Evolutionary conservation across 768 basidiomycete genomes (phyloP).

Genomic region (Polyporus arcularius): DNA sequence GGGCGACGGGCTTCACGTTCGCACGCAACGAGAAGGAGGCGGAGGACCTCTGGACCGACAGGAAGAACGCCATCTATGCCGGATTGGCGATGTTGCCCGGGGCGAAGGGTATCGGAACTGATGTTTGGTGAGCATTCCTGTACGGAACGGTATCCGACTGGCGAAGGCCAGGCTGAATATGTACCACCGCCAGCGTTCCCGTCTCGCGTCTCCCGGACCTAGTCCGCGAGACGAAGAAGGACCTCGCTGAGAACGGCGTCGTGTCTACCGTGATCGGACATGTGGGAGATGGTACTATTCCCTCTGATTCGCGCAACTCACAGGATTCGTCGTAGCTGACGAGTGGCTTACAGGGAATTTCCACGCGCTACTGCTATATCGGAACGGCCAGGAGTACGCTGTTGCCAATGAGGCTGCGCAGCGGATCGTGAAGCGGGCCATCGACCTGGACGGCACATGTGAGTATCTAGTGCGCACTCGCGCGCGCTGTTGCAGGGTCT

Average conservation of each 20-base stretch:
- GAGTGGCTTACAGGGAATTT: constrained; percentile 38
- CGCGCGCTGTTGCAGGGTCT: neutral
- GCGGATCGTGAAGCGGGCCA: constrained; percentile 66
- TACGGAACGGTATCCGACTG: neutral
- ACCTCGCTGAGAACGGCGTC: constrained; percentile 57
- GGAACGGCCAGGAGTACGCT: constrained; percentile 36
- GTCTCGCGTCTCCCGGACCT: constrained; percentile 65
- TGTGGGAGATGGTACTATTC: constrained; percentile 63
- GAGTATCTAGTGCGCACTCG: neutral
- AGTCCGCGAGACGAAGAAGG: constrained; percentile 70
- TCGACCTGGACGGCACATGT: constrained; percentile 74
- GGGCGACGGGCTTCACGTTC: constrained; percentile 66
- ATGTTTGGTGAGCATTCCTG: constrained; percentile 59
- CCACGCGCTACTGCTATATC: constrained; percentile 40
- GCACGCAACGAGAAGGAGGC: constrained; percentile 68
- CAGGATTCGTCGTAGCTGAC: neutral
- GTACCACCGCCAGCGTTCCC: constrained; percentile 47
- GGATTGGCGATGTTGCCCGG: constrained; percentile 59
- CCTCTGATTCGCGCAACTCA: neutral
- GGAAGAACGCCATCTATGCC: constrained; percentile 68
- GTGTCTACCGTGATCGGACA: constrained; percentile 70
- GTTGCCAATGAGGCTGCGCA: constrained; percentile 42
- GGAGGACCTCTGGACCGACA: constrained; percentile 68
- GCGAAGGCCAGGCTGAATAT: neutral
- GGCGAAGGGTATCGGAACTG: constrained; percentile 65